Percentiles rank a stretch among this genome's conserved stretches.
Conservation (phyloP, 192 early-diverging fungal genomes). For the Paraglomus brasilianum region DNA sequence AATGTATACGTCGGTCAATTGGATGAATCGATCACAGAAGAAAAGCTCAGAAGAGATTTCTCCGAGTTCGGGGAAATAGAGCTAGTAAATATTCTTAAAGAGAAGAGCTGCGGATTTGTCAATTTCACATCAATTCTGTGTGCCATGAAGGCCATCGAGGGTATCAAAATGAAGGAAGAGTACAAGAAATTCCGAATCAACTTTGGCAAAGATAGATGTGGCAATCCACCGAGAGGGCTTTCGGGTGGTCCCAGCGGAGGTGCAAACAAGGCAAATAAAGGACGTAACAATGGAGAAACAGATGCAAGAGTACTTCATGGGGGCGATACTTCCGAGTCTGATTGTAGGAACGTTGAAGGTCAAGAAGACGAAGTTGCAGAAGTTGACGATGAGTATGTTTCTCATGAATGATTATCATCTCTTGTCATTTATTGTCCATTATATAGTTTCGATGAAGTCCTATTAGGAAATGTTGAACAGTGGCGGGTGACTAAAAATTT, state of each 20-base stretch:
- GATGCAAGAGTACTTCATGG: constrained; percentile 31
- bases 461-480: too few relatives aligned
- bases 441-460: too few relatives aligned
- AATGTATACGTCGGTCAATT: constrained; percentile 82
- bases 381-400: constrained; percentile 20
- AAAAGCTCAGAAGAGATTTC: constrained; percentile 74
- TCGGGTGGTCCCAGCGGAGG: background rate
- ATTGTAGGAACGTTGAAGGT: constrained; percentile 9
- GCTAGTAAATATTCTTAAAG: constrained; percentile 75
- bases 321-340: constrained; percentile 24
- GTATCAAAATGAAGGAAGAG: constrained; percentile 57
- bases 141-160: constrained; percentile 79
- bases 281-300: constrained; percentile 31
- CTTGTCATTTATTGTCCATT: background rate
- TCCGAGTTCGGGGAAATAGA: constrained; percentile 85
- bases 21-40: constrained; percentile 61
- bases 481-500: too few relatives aligned
- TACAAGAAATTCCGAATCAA: constrained; percentile 63
- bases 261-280: constrained; percentile 3
- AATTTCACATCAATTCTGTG: constrained; percentile 76
- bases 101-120: constrained; percentile 86
- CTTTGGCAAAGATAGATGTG: constrained; percentile 91
- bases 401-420: background rate
- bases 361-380: constrained; percentile 16
- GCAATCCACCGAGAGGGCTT: constrained; percentile 56